A percentile compares a stretch with the other conserved stretches of the same genome.
Conservation (phyloP, 371 early-diverging fungal species). For the Syncephalastrum sp. region DNA sequence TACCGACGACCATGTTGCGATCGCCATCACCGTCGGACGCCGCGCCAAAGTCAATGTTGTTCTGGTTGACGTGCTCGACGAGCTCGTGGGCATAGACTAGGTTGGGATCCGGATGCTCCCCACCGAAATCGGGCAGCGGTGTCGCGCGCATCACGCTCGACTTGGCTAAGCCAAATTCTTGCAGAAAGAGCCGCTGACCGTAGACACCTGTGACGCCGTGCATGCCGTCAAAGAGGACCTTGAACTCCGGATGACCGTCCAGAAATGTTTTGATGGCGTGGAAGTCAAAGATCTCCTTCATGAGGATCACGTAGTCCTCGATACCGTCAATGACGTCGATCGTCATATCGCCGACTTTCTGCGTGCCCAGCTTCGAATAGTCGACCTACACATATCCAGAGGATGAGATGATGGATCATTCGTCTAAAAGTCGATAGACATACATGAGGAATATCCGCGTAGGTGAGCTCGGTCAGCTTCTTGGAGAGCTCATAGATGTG, state of each 20-base stretch:
- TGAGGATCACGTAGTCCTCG: constrained; percentile 84
- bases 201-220: constrained; percentile 98
- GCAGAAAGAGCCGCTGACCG: constrained; percentile 79
- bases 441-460: constrained; percentile 71
- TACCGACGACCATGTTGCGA: constrained; percentile 96
- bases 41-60: constrained; percentile 86
- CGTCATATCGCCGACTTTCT: constrained; percentile 53
- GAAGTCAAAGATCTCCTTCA: constrained; percentile 92
- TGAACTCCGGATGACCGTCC: constrained; percentile 66
- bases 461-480: constrained; percentile 63
- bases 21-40: constrained; percentile 95
- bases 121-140: constrained; percentile 91
- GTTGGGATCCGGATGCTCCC: constrained; percentile 97
- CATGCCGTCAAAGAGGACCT: constrained; percentile 93
- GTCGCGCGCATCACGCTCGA: constrained; percentile 81
- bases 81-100: constrained; percentile 95
- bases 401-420: neutral
- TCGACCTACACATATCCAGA: constrained; percentile 56
- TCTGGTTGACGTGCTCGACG: constrained; percentile 84
- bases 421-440: neutral
- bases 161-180: constrained; percentile 85
- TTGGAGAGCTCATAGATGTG: constrained; percentile 82
- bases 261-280: constrained; percentile 79
- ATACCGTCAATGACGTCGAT: constrained; percentile 92
- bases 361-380: constrained; percentile 67